Base-by-base conservation (phyloP, 2,329 filamentous ascomycete genomes). In the Cercospora sp. region DNA sequence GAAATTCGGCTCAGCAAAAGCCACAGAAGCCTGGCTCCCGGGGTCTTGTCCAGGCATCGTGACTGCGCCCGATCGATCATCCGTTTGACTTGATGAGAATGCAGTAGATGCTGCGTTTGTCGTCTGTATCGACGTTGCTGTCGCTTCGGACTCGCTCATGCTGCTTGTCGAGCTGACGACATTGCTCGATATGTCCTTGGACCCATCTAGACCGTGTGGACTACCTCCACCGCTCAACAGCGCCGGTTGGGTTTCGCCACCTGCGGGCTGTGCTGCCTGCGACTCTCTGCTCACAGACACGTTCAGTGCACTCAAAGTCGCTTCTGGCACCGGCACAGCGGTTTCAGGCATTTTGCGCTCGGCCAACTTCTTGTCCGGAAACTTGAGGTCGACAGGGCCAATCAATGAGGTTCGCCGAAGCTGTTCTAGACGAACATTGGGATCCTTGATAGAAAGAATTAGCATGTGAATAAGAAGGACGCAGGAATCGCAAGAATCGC, bases 391-490 rank as follows among this genome's bases (percentile, higher is more conserved):
- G 30, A 67, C 64, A 1, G 75, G 73, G 9, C 70, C 72, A 60
- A 79, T 69, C 18, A 84, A 74, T 2, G 82, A 84, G 40, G 78
- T 80, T 28, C 81, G 78, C 53, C 82, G 80, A 10, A 85, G 79
- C 68, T 82, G 73, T 68, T 84, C 83, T 68, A 85, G 82, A 72
- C 81, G 80, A 57, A 78, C 77, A 51, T 75, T 73, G 0, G 83
- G 83, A 65, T 85, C 79, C 83, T 84, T 79, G n/a, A 48, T 26
- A 8, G n/a, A 63, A 65, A 42, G 20, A 23, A 66, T 72, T 70
- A 72, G 70, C 70, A 66, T 60, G n/a, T 65, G 51, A 31, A 33
- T 31, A 36, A 36, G 53, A 26, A 30, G 18, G 53, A 58, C 53
- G 53, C 23, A 18, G 26, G 30, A 58, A 58, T 16, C 53, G 53